Conservation (phyloP, 2,329 filamentous ascomycete genomes). For the Botrytis porri region DNA sequence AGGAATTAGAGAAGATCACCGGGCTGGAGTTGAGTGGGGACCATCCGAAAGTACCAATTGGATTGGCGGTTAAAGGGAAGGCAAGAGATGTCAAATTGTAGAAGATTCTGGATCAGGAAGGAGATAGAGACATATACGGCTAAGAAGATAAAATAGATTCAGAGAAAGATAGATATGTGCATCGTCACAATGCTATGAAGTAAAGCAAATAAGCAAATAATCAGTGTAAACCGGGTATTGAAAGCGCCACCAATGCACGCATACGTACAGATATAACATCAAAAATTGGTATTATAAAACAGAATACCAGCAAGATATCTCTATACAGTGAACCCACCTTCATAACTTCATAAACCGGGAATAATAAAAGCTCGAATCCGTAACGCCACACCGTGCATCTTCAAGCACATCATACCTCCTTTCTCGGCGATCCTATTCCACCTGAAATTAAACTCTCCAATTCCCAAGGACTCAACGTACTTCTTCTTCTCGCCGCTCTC, state of each 20-base stretch:
- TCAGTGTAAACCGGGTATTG: neutral
- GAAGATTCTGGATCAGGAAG: neutral
- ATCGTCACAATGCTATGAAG: neutral
- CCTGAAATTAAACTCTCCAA: slow-evolving; percentile 61
- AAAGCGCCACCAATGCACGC: neutral
- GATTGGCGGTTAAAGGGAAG: slow-evolving; percentile 21
- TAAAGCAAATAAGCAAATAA: neutral
- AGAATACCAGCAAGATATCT: neutral
- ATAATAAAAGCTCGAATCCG: slow-evolving; percentile 3
- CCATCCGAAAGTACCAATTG: slow-evolving; percentile 32
- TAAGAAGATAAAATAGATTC: neutral
- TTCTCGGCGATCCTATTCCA: slow-evolving; percentile 20
- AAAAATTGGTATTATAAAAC: neutral
- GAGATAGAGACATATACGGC: neutral
- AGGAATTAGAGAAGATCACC: slow-evolving; percentile 71
- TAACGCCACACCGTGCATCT: slow-evolving; percentile 7
- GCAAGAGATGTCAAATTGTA: slow-evolving; percentile 14
- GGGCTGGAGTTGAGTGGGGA: slow-evolving; percentile 55
- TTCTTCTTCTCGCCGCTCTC: slow-evolving; percentile 62
- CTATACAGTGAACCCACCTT: slow-evolving; percentile 8
- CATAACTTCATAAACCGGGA: slow-evolving; percentile 15
- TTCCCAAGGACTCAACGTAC: slow-evolving; percentile 73
- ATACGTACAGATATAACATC: neutral
- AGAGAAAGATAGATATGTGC: slow-evolving; percentile 1
- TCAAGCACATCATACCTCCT: slow-evolving; percentile 6